Evolutionary conservation across 306 rosid species (phyloP).

Genomic region (Casuarina equisetifolia): DNA sequence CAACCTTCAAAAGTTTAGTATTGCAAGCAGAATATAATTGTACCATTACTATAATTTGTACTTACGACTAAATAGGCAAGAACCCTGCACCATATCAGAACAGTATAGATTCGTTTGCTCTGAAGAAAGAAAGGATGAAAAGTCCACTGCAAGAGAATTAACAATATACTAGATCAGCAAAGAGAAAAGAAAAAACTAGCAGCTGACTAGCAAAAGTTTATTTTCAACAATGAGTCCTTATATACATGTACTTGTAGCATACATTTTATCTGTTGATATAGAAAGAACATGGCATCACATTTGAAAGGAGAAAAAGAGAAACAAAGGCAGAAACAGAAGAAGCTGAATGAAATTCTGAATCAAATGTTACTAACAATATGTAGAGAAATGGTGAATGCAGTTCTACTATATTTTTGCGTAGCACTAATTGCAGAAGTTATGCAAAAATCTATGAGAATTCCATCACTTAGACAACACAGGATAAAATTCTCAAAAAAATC

Average conservation of each 20-base stretch:
- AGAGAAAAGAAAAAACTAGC: neutral
- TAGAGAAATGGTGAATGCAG: neutral
- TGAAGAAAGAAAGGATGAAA: constrained; percentile 52
- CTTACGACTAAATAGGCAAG: constrained; percentile 54
- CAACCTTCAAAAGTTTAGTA: neutral
- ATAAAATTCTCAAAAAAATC: neutral
- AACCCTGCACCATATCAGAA: constrained; percentile 58
- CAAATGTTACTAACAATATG: neutral
- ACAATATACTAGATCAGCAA: neutral
- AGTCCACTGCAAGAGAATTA: constrained; percentile 52
- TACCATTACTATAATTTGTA: neutral
- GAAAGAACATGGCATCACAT: neutral
- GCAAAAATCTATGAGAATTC: neutral
- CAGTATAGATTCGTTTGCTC: constrained; percentile 50
- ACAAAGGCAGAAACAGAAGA: neutral
- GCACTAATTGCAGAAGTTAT: neutral
- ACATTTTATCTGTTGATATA: neutral
- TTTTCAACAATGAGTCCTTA: neutral
- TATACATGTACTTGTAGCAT: neutral
- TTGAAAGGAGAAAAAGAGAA: neutral
- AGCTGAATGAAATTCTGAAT: neutral
- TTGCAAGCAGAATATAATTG: neutral
- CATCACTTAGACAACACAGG: neutral
- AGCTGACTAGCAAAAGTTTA: neutral
- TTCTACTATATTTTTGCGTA: neutral